A percentile compares a stretch with the other conserved stretches of the same genome.
Conservation (phyloP, 495 filamentous ascomycete genomes). For the Penicillium salamii region DNA sequence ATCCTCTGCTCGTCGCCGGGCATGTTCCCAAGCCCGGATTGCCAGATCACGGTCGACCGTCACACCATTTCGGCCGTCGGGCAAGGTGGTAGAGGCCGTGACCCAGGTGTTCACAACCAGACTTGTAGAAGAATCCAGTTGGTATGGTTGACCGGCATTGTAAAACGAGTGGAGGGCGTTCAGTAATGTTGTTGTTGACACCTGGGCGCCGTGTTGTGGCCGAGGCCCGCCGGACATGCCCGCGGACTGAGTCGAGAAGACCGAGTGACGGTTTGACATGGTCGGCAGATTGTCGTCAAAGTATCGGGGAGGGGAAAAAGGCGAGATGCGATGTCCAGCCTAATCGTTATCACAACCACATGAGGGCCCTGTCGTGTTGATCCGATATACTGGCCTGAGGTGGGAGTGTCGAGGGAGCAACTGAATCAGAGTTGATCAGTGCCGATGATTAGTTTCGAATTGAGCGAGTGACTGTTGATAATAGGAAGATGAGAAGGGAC, state of each 20-base stretch:
- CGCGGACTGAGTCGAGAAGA: slow-evolving; percentile 76
- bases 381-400: not conserved
- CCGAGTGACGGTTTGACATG: slow-evolving; percentile 83
- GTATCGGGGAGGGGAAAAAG: not conserved
- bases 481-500: slow-evolving; percentile 3
- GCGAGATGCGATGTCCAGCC: slow-evolving; percentile 7
- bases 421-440: too few relatives aligned
- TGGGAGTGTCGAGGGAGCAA: too few relatives aligned
- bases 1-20: slow-evolving; percentile 89
- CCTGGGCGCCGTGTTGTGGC: slow-evolving; percentile 67
- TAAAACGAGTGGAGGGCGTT: slow-evolving; percentile 91
- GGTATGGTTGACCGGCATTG: slow-evolving; percentile 73
- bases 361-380: slow-evolving; percentile 5
- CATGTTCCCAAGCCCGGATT: slow-evolving; percentile 92
- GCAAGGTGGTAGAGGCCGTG: slow-evolving; percentile 64
- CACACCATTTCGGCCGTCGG: slow-evolving; percentile 66
- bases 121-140: slow-evolving; percentile 86
- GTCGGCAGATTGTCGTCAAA: slow-evolving; percentile 8
- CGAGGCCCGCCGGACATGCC: slow-evolving; percentile 52
- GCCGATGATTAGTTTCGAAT: slow-evolving; percentile 8
- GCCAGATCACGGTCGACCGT: slow-evolving; percentile 79
- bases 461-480: slow-evolving; percentile 27
- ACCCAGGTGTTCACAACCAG: slow-evolving; percentile 95
- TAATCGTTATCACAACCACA: slow-evolving; percentile 11
- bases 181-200: slow-evolving; percentile 88